Conservation (phyloP, 352 stramenopile genomes). For the Globisporangium acanthophoron region DNA sequence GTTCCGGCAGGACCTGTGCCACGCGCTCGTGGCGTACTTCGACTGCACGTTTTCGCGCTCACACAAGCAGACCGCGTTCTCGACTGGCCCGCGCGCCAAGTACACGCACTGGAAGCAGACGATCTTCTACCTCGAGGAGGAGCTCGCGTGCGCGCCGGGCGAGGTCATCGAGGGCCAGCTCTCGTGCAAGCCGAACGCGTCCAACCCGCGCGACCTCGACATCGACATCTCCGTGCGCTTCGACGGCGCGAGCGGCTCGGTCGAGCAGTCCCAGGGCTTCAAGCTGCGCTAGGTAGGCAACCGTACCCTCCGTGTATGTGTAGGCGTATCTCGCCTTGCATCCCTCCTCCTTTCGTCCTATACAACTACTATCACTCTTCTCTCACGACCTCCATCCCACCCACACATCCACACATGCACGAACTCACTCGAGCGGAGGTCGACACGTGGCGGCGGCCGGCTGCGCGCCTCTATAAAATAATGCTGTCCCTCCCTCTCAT, state of each 20-base stretch:
- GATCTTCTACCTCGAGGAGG: slow-evolving; percentile 93
- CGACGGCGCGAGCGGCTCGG: slow-evolving; percentile 60
- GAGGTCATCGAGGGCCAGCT: slow-evolving; percentile 90
- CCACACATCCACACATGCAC: background rate
- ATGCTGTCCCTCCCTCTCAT: background rate
- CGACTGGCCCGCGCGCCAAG: slow-evolving; percentile 88
- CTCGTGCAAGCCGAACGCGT: slow-evolving; percentile 83
- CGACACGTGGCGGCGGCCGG: background rate
- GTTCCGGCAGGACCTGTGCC: slow-evolving; percentile 93
- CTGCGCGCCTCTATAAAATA: background rate
- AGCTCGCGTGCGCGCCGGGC: slow-evolving; percentile 77
- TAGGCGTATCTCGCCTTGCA: background rate
- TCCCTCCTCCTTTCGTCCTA: background rate
- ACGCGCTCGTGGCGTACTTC: slow-evolving; percentile 97
- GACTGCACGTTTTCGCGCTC: slow-evolving; percentile 96
- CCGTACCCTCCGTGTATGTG: background rate
- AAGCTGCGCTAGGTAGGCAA: slow-evolving; percentile 58
- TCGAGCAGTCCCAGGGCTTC: slow-evolving; percentile 66
- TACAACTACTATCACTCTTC: background rate
- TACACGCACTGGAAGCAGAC: slow-evolving; percentile 99
- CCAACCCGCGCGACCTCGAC: slow-evolving; percentile 93
- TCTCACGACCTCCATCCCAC: background rate
- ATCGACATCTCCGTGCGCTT: slow-evolving; percentile 86
- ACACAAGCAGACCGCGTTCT: slow-evolving; percentile 96
- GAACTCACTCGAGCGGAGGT: no score